phyloP scores from a whole-genome alignment of 2,329 filamentous ascomycete genomes.

The Neofusicoccum sp. region DNA sequence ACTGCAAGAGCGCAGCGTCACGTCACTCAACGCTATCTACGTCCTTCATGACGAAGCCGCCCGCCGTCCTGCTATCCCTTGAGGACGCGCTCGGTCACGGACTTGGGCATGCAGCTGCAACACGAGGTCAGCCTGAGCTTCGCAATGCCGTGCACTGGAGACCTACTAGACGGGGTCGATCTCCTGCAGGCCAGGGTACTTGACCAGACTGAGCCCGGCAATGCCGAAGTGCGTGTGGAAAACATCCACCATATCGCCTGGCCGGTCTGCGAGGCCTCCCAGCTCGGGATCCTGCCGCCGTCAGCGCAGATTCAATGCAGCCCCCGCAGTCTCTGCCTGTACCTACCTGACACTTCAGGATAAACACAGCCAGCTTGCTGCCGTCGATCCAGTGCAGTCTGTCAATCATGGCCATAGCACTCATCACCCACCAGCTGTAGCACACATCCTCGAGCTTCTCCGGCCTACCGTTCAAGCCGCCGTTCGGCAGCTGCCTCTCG shows the following conservation, averaged over 20 bases:
- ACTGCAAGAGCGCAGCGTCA: slow-evolving; percentile 59
- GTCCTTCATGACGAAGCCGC: slow-evolving; percentile 15
- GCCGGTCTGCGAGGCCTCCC: slow-evolving; percentile 86
- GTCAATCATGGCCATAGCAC: slow-evolving; percentile 84
- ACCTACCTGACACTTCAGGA: slow-evolving; percentile 69
- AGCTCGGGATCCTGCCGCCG: slow-evolving; percentile 63
- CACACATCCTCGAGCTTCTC: slow-evolving; percentile 97
- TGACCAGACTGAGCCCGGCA: slow-evolving; percentile 80
- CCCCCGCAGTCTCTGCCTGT: slow-evolving; percentile 37
- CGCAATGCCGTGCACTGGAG: no score
- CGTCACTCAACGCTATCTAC: neutral
- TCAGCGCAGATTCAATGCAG: slow-evolving; percentile 19
- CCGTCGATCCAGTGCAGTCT: slow-evolving; percentile 91
- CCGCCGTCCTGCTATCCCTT: slow-evolving; percentile 19
- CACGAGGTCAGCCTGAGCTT: slow-evolving; percentile 12
- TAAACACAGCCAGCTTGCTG: slow-evolving; percentile 74
- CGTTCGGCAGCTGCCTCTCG: slow-evolving; percentile 82
- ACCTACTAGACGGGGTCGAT: slow-evolving; percentile 84
- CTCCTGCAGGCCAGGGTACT: slow-evolving; percentile 70
- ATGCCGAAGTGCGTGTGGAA: slow-evolving; percentile 92
- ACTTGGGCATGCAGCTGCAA: slow-evolving; percentile 40
- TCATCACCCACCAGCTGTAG: slow-evolving; percentile 98
- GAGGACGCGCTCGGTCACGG: slow-evolving; percentile 37
- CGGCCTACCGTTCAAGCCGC: slow-evolving; percentile 88
- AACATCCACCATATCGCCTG: slow-evolving; percentile 93